Evolutionary conservation across 1,139 yeast genomes (phyloP).

Genomic region (Kazachstania sp.): DNA sequence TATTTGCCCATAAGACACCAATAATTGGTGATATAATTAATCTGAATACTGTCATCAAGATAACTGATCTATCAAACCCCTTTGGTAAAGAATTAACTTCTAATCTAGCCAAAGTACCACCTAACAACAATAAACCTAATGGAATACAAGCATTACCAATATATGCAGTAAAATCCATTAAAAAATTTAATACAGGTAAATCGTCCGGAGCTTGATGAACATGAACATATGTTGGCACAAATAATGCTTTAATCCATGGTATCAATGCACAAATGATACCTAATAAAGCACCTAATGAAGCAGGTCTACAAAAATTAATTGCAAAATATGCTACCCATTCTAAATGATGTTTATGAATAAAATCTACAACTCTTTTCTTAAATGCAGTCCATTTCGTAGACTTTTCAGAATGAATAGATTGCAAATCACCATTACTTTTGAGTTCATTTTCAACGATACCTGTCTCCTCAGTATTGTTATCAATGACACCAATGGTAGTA

Average conservation of each 20-base stretch:
- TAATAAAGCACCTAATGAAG: constrained; percentile 45
- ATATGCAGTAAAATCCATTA: constrained; percentile 69
- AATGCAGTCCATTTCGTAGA: neutral
- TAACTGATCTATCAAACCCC: constrained; percentile 54
- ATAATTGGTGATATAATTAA: constrained; percentile 49
- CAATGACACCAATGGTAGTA: constrained; percentile 9
- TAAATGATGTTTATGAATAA: constrained; percentile 15
- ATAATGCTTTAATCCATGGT: constrained; percentile 65
- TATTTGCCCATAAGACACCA: constrained; percentile 44
- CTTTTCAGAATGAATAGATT: neutral
- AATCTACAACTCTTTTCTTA: constrained; percentile 5
- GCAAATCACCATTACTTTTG: constrained; percentile 2
- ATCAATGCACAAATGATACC: constrained; percentile 54
- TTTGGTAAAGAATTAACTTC: constrained; percentile 47
- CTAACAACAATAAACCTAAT: constrained; percentile 60
- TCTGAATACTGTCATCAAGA: constrained; percentile 37
- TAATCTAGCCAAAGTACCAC: constrained; percentile 72
- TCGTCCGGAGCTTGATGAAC: constrained; percentile 71
- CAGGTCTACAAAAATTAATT: constrained; percentile 49
- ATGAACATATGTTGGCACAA: constrained; percentile 37
- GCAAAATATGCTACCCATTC: constrained; percentile 28
- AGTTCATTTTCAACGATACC: neutral
- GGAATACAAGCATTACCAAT: constrained; percentile 83
- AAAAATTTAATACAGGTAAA: constrained; percentile 66
- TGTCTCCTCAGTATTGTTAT: constrained; percentile 1